Evolutionary conservation across 371 early-diverging fungal genomes (phyloP).

Genomic region (Synchytrium microbalum): DNA sequence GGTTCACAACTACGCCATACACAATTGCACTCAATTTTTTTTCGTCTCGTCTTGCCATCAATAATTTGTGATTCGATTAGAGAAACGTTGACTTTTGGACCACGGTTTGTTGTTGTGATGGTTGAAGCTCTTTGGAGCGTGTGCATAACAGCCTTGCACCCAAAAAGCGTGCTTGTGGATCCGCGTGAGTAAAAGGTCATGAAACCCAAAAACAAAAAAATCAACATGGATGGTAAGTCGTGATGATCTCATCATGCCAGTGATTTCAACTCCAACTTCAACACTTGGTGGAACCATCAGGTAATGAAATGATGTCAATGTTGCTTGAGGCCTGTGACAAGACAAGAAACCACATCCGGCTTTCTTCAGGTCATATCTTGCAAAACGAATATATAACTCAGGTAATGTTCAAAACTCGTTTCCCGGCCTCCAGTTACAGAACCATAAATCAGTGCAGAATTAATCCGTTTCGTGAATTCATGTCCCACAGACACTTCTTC

Average conservation of each 20-base stretch:
- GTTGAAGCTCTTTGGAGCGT: slow-evolving; percentile 73
- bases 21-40: slow-evolving; percentile 66
- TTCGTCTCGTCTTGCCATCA: slow-evolving; percentile 83
- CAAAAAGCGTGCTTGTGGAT: slow-evolving; percentile 58
- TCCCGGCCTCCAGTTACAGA: slow-evolving; percentile 70
- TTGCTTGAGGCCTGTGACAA: slow-evolving; percentile 55
- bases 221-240: not conserved
- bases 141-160: slow-evolving; percentile 81
- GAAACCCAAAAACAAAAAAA: slow-evolving; percentile 2
- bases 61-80: slow-evolving; percentile 77
- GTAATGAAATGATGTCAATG: slow-evolving; percentile 90
- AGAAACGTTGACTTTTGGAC: slow-evolving; percentile 78
- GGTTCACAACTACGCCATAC: slow-evolving; percentile 15
- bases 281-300: slow-evolving; percentile 64
- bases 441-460: slow-evolving; percentile 76
- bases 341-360: not conserved
- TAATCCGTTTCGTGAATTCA: slow-evolving; percentile 52
- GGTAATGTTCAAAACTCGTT: slow-evolving; percentile 90
- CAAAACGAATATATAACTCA: slow-evolving; percentile 42
- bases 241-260: slow-evolving; percentile 45
- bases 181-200: not conserved
- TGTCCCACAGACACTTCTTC: slow-evolving; percentile 69
- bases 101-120: slow-evolving; percentile 55
- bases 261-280: slow-evolving; percentile 92
- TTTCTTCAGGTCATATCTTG: slow-evolving; percentile 3